These are phyloP conservation scores for Yarrowia sp. DNA, from an alignment of 805 yeast genomes.

Conservation along the genomic window DNA sequence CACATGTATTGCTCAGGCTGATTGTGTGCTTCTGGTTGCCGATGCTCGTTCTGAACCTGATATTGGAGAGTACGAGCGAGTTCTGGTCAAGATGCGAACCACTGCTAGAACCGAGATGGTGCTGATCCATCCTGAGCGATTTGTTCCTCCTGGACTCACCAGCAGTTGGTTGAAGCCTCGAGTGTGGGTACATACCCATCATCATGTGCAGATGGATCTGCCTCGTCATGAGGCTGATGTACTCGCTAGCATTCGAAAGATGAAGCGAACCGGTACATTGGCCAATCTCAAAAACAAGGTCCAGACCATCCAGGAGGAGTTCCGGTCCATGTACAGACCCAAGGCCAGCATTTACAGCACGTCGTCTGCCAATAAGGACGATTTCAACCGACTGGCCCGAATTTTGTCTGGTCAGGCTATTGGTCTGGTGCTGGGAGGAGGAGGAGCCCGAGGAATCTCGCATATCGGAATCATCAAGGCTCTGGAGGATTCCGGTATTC, in stretches of 20 bases:
- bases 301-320: constrained; percentile 37
- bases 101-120: constrained; percentile 87
- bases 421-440: constrained; percentile 94
- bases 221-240: constrained; percentile 32
- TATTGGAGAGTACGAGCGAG: constrained; percentile 81
- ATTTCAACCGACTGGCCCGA: constrained; percentile 85
- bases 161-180: constrained; percentile 80
- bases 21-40: constrained; percentile 84
- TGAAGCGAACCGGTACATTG: constrained; percentile 30
- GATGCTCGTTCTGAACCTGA: constrained; percentile 72
- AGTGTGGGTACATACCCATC: constrained; percentile 90
- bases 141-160: constrained; percentile 82
- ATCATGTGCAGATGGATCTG: constrained; percentile 71
- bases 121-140: constrained; percentile 76
- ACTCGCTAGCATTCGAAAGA: constrained; percentile 28
- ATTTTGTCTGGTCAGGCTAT: constrained; percentile 89
- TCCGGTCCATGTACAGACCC: constrained; percentile 36
- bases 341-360: constrained; percentile 43
- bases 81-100: constrained; percentile 70
- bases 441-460: constrained; percentile 93
- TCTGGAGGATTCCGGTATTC: constrained; percentile 86
- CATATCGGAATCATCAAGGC: constrained; percentile 92
- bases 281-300: constrained; percentile 37
- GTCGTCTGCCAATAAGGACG: constrained; percentile 53
- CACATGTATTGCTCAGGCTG: constrained; percentile 92